Conservation (phyloP, 2,329 filamentous ascomycete genomes). For the Sphaerulina musiva region DNA sequence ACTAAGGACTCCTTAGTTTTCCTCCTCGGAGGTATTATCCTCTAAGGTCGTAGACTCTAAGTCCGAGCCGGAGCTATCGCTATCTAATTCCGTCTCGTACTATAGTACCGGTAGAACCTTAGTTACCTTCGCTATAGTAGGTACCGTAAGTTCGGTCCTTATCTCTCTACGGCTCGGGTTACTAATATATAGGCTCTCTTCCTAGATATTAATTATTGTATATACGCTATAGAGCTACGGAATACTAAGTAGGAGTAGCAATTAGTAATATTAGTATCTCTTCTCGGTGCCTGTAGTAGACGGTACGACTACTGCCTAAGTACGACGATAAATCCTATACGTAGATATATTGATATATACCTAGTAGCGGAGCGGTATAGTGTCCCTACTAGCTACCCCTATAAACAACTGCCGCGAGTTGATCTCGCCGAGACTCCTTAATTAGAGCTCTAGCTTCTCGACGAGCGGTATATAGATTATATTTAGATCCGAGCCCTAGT, state of each 20-base stretch:
- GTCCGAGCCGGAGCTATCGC: too few species aligned
- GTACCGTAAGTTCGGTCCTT: too few species aligned
- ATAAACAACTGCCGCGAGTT: not conserved
- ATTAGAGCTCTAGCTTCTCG: not conserved
- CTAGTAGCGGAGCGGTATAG: not conserved
- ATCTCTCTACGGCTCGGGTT: too few species aligned
- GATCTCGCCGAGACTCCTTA: not conserved
- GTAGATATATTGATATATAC: not conserved
- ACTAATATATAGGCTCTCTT: too few species aligned
- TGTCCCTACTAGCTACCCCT: not conserved
- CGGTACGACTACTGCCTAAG: not conserved
- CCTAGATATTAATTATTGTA: too few species aligned
- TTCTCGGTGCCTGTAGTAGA: accelerated
- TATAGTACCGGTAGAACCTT: too few species aligned
- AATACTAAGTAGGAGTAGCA: not conserved
- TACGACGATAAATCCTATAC: not conserved
- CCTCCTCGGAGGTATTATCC: too few species aligned
- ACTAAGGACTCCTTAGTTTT: too few species aligned
- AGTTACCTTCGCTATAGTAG: too few species aligned
- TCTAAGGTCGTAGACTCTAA: too few species aligned
- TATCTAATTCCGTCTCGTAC: too few species aligned
- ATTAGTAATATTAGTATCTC: not conserved
- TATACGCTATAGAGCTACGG: too few species aligned
- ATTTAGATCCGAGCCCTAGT: not conserved
- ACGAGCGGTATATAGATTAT: not conserved